These are phyloP conservation scores for Fusarium sp. DNA, from an alignment of 2,329 filamentous ascomycete species.

Conservation along the genomic window DNA sequence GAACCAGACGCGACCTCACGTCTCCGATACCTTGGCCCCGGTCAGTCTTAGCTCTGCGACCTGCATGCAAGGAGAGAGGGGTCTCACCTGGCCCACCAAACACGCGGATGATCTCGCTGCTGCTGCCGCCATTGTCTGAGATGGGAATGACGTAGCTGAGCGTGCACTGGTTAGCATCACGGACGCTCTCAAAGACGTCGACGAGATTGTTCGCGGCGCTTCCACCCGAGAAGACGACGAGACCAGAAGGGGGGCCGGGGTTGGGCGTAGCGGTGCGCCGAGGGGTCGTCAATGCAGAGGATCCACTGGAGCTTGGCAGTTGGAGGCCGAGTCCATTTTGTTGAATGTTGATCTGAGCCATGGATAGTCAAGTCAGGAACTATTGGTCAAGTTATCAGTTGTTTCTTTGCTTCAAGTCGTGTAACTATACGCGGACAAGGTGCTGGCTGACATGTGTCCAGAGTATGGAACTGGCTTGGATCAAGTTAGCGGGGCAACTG, in stretches of 20 bases:
- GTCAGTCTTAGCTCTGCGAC: slow-evolving; percentile 17
- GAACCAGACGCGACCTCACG: slow-evolving; percentile 75
- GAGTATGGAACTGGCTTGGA: not conserved
- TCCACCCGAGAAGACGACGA: slow-evolving; percentile 91
- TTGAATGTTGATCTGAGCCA: slow-evolving; percentile 32
- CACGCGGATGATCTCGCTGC: slow-evolving; percentile 91
- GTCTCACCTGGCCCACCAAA: slow-evolving; percentile 87
- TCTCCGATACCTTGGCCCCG: slow-evolving; percentile 65
- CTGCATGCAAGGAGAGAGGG: not conserved
- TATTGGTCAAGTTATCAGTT: not conserved
- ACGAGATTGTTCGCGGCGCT: slow-evolving; percentile 96
- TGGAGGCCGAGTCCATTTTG: slow-evolving; percentile 38
- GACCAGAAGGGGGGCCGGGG: slow-evolving; percentile 48
- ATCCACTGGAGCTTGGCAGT: slow-evolving; percentile 38
- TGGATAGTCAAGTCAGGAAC: slow-evolving; percentile 26
- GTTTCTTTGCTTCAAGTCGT: not conserved
- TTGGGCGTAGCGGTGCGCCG: slow-evolving; percentile 35
- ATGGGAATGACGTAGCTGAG: slow-evolving; percentile 93
- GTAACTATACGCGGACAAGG: not conserved
- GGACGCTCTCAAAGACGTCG: slow-evolving; percentile 82
- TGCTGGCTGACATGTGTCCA: slow-evolving; percentile 11
- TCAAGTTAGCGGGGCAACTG: slow-evolving; percentile 6
- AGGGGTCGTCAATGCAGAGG: slow-evolving; percentile 27
- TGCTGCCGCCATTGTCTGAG: slow-evolving; percentile 94
- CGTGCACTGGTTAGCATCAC: slow-evolving; percentile 72